These are phyloP conservation scores for Aegilops tauschii DNA, from an alignment of 176 grass and related monocot genomes.

Conservation along the genomic window DNA sequence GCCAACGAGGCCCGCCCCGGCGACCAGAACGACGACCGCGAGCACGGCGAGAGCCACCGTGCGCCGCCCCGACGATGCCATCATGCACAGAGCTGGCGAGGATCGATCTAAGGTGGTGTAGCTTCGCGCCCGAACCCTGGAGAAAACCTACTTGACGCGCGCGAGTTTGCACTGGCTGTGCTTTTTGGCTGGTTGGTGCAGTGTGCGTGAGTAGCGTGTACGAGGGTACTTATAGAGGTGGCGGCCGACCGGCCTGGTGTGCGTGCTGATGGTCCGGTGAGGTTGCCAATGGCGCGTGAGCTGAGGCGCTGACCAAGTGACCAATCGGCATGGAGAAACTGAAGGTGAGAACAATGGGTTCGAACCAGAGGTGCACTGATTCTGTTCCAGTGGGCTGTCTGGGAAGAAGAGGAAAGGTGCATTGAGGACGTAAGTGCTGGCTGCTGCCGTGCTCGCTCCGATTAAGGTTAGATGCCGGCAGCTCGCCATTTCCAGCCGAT, in stretches of 20 bases:
- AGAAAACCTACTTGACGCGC: too few relatives aligned
- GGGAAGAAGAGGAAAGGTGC: too few relatives aligned
- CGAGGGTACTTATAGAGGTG: not conserved
- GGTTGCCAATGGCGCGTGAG: too few relatives aligned
- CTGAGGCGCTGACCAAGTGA: too few relatives aligned
- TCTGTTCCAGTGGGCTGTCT: too few relatives aligned
- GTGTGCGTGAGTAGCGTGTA: not conserved
- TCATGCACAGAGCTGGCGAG: not conserved
- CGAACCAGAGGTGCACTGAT: too few relatives aligned
- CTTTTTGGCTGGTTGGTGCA: not conserved
- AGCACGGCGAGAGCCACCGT: not conserved
- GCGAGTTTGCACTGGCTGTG: too few relatives aligned
- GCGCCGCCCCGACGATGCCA: not conserved
- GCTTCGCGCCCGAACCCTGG: not conserved
- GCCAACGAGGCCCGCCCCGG: not conserved
- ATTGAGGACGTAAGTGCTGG: too few relatives aligned
- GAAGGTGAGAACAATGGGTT: too few relatives aligned
- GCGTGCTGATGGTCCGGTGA: too few relatives aligned
- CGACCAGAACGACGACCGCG: not conserved
- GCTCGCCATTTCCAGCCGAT: not conserved
- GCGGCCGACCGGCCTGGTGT: too few relatives aligned
- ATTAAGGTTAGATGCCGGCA: not conserved
- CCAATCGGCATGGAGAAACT: too few relatives aligned
- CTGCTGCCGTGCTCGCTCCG: not conserved
- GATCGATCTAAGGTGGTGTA: not conserved